phyloP scores from a whole-genome alignment of 1,284 basidiomycete genomes.

The Boletus albobrunnescens region DNA sequence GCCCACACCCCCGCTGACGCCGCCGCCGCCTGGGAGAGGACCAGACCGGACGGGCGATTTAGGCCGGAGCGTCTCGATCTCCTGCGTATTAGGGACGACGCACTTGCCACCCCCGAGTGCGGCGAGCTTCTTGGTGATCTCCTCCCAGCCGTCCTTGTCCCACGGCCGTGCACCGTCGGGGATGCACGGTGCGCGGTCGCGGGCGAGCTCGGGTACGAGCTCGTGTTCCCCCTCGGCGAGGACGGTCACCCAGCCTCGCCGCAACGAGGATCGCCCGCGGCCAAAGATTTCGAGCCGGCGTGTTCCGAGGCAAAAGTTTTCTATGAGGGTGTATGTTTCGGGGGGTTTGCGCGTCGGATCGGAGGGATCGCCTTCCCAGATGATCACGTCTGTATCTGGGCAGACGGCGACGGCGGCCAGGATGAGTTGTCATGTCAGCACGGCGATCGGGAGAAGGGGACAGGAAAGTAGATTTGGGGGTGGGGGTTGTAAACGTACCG shows the following conservation, averaged over 20 bases:
- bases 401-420: no score
- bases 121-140: slow-evolving; percentile 48
- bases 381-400: slow-evolving; percentile 90
- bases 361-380: slow-evolving; percentile 84
- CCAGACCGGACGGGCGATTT: slow-evolving; percentile 72
- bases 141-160: slow-evolving; percentile 58
- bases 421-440: no score
- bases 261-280: slow-evolving; percentile 61
- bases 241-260: slow-evolving; percentile 91
- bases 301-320: slow-evolving; percentile 95
- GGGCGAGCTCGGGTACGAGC: slow-evolving; percentile 37
- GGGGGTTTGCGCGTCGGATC: slow-evolving; percentile 87
- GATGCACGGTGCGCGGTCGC: slow-evolving; percentile 42
- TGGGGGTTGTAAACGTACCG: slow-evolving; percentile 40
- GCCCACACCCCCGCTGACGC: slow-evolving; percentile 24
- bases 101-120: slow-evolving; percentile 48
- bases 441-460: background rate
- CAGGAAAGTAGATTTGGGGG: background rate
- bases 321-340: slow-evolving; percentile 92
- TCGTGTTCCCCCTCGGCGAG: slow-evolving; percentile 63
- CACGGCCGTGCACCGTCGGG: slow-evolving; percentile 45
- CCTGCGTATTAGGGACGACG: slow-evolving; percentile 68
- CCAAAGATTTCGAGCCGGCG: slow-evolving; percentile 92
- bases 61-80: slow-evolving; percentile 83
- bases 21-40: slow-evolving; percentile 25